These are phyloP conservation scores for Paramyrothecium roridum DNA, from an alignment of 2,329 filamentous ascomycete genomes.

Conservation along the genomic window DNA sequence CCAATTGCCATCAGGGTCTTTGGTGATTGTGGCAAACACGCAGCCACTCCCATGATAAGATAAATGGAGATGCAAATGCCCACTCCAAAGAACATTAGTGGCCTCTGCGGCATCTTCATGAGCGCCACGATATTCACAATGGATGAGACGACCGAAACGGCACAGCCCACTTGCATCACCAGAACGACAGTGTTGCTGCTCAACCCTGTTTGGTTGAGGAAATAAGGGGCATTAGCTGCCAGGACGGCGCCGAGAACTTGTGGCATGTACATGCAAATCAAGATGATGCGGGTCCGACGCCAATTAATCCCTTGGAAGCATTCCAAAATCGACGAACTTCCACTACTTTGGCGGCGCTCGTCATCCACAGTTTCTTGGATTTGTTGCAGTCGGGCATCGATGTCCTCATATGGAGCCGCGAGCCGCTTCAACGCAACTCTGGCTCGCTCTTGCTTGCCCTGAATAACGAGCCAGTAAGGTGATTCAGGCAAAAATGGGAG, in stretches of 20 bases:
- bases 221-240: conserved; percentile 12
- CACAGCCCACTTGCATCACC: conserved; percentile 3
- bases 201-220: conserved; percentile 13
- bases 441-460: conserved; percentile 25
- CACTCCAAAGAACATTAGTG: not conserved
- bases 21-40: not conserved
- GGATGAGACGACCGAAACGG: not conserved
- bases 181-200: not conserved
- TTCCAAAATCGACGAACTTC: not conserved
- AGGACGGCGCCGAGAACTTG: conserved; percentile 11
- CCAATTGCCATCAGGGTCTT: conserved; percentile 4
- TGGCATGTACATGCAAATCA: conserved; percentile 14
- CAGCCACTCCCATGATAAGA: conserved; percentile 4
- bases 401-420: not conserved
- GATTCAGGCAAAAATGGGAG: conserved; percentile 36
- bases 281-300: conserved; percentile 13
- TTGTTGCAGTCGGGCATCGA: conserved; percentile 1
- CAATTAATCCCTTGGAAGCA: conserved; percentile 16
- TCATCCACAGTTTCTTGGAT: conserved; percentile 6
- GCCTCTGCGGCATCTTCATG: not conserved
- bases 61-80: not conserved
- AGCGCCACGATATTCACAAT: not conserved
- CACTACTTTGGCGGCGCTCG: not conserved
- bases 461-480: conserved; percentile 37
- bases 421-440: conserved; percentile 15